Base-by-base conservation (phyloP, 371 early-diverging fungal genomes). In the Nematocida parisii region DNA sequence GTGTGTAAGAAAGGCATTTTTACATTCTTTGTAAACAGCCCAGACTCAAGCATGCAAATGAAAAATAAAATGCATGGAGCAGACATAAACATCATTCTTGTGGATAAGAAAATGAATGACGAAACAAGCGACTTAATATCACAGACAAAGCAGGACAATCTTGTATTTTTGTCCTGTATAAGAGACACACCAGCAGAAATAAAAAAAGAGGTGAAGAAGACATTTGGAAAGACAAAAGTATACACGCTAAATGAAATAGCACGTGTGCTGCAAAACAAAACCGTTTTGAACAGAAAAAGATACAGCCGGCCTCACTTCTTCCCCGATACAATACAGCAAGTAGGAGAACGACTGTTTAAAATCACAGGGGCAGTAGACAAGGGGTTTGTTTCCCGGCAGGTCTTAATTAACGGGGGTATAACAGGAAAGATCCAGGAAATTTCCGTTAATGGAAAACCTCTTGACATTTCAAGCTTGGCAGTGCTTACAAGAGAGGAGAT, bases 251-350 rank as follows among this genome's bases (percentile, higher is more conserved):
- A 44, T 2, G 66, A 61, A 15, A 55, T 87, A 18, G 62, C 61
- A 2, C 60, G 66, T 4, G 64, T 56, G 2, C 73, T 87, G 9
- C 61, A 62, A 39, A 84, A 47, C 22, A 61, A 82, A 54, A 62
- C 71, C 39, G 70, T 75, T 61, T 52, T 66, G 44, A 77, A 75
- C 61, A 83, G 82, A 47, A 73, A 67, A 15, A 71, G 81, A 54
- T 75, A 80, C 24, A 70, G n/a, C 1, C 61, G 87, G 18, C 87
- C 87, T 11, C 75, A 56, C 72, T 73, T 87, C 64, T 61, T 87
- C 18, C 64, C 83, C 44, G 57, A 71, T 11, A 67, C 55, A 22
- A 20, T 66, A 4, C 64, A 62, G 33, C 11, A 64, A 24, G 24
- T 64, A 7, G 61, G 52, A 4, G 67, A 61, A 9, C 52, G 40